Conservation (phyloP, 2,329 filamentous ascomycete species). For the Coniosporium tulheliwenetii region DNA sequence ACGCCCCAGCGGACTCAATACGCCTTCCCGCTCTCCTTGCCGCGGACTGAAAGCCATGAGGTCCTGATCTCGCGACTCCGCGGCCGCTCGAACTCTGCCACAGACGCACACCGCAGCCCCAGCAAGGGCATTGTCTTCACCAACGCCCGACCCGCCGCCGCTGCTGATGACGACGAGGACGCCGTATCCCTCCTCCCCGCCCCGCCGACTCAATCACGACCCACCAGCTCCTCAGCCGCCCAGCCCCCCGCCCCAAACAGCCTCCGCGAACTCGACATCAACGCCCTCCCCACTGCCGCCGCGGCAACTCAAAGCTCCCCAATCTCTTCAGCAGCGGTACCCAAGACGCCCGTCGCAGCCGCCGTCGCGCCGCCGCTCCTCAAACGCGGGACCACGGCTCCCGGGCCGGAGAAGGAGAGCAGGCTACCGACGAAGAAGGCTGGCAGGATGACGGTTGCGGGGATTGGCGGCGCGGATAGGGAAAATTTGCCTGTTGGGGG, state of each 20-base stretch:
- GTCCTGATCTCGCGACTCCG: conserved; percentile 36
- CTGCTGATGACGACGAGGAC: background rate
- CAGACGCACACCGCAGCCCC: conserved; percentile 21
- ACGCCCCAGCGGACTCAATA: conserved; percentile 75
- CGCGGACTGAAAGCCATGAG: conserved; percentile 54
- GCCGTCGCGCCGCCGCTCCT: conserved; percentile 18
- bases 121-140: conserved; percentile 38
- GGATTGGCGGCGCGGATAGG: conserved; percentile 19
- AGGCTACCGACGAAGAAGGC: conserved; percentile 28
- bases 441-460: conserved; percentile 23
- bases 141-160: conserved; percentile 17
- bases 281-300: conserved; percentile 18
- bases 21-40: conserved; percentile 62
- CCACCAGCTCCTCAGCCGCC: conserved; percentile 9
- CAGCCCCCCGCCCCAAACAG: background rate
- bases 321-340: conserved; percentile 9
- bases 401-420: conserved; percentile 12
- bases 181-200: conserved; percentile 1
- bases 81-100: conserved; percentile 21
- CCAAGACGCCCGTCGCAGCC: conserved; percentile 13
- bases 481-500: conserved; percentile 21
- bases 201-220: conserved; percentile 12
- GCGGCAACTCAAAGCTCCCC: conserved; percentile 3
- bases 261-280: conserved; percentile 26
- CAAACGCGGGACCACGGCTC: conserved; percentile 26